Evolutionary conservation across 2,329 filamentous ascomycete genomes (phyloP).

Genomic region (Zarea fungicola): DNA sequence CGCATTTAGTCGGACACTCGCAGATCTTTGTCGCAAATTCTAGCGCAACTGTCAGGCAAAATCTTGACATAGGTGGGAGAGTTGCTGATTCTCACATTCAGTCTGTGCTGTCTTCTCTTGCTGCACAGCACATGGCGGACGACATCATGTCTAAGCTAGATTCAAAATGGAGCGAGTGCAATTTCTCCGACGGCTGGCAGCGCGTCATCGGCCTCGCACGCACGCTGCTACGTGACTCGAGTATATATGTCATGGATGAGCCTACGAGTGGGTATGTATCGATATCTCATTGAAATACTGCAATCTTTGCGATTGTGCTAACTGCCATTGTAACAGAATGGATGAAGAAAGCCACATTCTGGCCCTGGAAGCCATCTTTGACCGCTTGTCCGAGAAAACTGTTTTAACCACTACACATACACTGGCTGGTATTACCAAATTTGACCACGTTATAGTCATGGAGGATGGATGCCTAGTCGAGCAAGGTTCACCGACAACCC

Average conservation of each 20-base stretch:
- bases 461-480: not conserved
- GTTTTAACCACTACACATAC: not conserved
- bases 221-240: not conserved
- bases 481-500: not conserved
- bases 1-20: not conserved
- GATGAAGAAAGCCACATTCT: not conserved
- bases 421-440: not conserved
- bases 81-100: not conserved
- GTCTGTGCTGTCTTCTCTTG: not conserved
- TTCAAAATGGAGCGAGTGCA: not conserved
- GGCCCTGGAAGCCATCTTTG: not conserved
- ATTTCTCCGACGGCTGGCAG: slow-evolving; percentile 3
- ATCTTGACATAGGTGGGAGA: not conserved
- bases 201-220: not conserved
- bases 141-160: slow-evolving; percentile 6
- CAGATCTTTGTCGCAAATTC: not conserved
- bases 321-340: too few relatives aligned
- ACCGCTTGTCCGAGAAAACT: not conserved
- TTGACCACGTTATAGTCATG: slow-evolving; percentile 1
- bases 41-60: not conserved
- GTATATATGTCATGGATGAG: slow-evolving; percentile 1
- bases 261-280: slow-evolving; percentile 4
- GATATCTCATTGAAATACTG: not conserved
- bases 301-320: not conserved
- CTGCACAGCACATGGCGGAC: not conserved